phyloP scores from a whole-genome alignment of 352 stramenopile genomes.

The Globisporangium ultimum region DNA sequence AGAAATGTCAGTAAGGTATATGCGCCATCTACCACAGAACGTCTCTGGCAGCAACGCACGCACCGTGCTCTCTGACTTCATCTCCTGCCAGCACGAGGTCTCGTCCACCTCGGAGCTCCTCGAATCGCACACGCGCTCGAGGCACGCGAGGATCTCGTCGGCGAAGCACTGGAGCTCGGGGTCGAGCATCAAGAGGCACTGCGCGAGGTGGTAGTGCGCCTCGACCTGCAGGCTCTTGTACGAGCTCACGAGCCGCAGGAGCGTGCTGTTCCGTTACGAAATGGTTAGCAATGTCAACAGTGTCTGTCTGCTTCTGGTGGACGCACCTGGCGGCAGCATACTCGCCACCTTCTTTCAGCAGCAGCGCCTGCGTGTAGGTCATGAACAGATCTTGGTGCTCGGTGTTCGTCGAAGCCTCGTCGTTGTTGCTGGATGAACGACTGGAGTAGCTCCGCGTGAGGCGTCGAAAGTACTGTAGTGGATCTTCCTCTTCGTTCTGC shows the following conservation, averaged over 20 bases:
- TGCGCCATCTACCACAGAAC: too few relatives aligned
- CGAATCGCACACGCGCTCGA: slow-evolving; percentile 24
- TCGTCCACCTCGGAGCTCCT: slow-evolving; percentile 9
- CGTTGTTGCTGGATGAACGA: background rate
- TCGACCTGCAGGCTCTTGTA: slow-evolving; percentile 23
- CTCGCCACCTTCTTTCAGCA: slow-evolving; percentile 28
- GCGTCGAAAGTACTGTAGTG: slow-evolving; percentile 28
- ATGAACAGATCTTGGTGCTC: slow-evolving; percentile 21
- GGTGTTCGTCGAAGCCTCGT: background rate
- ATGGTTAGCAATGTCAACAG: background rate
- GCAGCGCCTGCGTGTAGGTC: slow-evolving; percentile 41
- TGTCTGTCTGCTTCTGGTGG: too few relatives aligned
- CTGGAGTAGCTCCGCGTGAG: background rate
- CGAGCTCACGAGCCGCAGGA: slow-evolving; percentile 24
- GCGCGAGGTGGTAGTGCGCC: slow-evolving; percentile 36
- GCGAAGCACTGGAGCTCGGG: slow-evolving; percentile 18
- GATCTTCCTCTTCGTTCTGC: slow-evolving; percentile 9
- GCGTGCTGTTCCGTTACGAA: slow-evolving; percentile 7
- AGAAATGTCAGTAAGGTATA: background rate
- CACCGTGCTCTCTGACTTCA: slow-evolving; percentile 31
- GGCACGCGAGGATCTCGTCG: slow-evolving; percentile 24
- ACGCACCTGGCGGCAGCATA: slow-evolving; percentile 34
- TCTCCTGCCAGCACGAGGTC: slow-evolving; percentile 10
- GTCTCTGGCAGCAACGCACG: background rate
- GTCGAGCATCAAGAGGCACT: slow-evolving; percentile 43